phyloP scores from a whole-genome alignment of 768 basidiomycete species.

The Mycena epipterygia region DNA sequence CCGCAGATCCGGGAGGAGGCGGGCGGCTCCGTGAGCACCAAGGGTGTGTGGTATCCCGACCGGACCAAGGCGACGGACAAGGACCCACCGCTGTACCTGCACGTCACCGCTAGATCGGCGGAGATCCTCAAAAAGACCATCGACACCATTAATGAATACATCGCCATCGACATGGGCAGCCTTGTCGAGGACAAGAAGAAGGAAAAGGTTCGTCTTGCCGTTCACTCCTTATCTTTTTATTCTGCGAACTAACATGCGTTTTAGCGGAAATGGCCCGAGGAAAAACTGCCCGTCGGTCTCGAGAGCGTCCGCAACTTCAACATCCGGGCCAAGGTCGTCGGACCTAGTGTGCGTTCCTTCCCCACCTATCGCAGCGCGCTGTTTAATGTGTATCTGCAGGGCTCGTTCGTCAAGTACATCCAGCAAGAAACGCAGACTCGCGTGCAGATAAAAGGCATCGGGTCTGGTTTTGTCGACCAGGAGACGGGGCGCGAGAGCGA shows the following conservation, averaged over 20 bases:
- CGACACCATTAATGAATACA: conserved; percentile 80
- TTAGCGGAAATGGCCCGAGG: conserved; percentile 98
- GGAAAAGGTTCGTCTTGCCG: conserved; percentile 68
- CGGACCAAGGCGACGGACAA: conserved; percentile 90
- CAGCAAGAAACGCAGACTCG: conserved; percentile 96
- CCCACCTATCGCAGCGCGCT: neutral
- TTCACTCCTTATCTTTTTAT: neutral
- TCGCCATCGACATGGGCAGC: conserved; percentile 81
- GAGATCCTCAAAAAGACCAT: conserved; percentile 77
- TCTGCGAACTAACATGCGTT: neutral
- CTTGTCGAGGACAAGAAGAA: conserved; percentile 86
- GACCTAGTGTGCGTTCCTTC: conserved; percentile 78
- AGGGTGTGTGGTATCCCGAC: conserved; percentile 98
- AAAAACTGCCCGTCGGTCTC: conserved; percentile 90
- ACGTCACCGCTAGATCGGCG: conserved; percentile 83
- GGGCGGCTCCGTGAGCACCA: conserved; percentile 92
- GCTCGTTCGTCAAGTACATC: conserved; percentile 98
- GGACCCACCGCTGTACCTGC: conserved; percentile 94
- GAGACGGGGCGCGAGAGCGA: conserved; percentile 86
- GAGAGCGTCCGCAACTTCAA: conserved; percentile 97
- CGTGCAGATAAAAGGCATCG: conserved; percentile 96
- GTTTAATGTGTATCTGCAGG: conserved; percentile 57
- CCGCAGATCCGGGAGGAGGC: conserved; percentile 91
- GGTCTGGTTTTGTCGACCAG: conserved; percentile 94
- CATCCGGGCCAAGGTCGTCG: conserved; percentile 96